Evolutionary conservation across 176 grass and related monocot species (phyloP).

Genomic region (bread wheat (Triticum aestivum)): IWGSC_CS_RefSeq_v2.1 NC_057809.1:459020849-459021348

Average conservation of each 20-base stretch:
- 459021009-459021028: too few species aligned
- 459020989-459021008: too few species aligned
- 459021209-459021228: slow-evolving; percentile 98
- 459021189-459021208: slow-evolving; percentile 99
- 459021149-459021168: slow-evolving; percentile 21
- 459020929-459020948: background rate
- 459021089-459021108: slow-evolving; percentile 21
- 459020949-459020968: background rate
- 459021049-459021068: too few species aligned
- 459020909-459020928: background rate
- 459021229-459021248: slow-evolving; percentile 97
- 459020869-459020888: slow-evolving; percentile 6
- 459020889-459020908: background rate
- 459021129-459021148: slow-evolving; percentile 28
- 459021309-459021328: slow-evolving; percentile 8
- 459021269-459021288: slow-evolving; percentile 28
- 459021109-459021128: background rate
- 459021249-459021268: slow-evolving; percentile 89
- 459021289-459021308: background rate
- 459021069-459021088: background rate
- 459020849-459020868: background rate
- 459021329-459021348: slow-evolving; percentile 18
- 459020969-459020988: background rate
- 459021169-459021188: slow-evolving; percentile 73
- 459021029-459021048: background rate